Evolutionary conservation across 805 yeast species (phyloP).

Genomic region (Zygotorulaspora sp.): DNA sequence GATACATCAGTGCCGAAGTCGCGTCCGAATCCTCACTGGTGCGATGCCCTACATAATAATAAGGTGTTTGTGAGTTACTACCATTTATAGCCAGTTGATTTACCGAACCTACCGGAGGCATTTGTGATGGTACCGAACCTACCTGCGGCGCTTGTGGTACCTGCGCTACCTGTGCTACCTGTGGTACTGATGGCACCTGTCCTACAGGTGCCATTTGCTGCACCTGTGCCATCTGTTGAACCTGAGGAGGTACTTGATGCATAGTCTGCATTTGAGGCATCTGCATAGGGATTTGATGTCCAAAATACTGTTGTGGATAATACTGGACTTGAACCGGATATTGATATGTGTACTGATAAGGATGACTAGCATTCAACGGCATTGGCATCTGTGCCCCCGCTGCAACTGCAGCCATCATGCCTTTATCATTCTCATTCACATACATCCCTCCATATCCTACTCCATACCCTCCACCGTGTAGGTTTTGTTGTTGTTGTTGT

Average conservation of each 20-base stretch:
- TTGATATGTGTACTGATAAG: neutral
- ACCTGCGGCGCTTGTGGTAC: neutral
- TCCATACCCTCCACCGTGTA: neutral
- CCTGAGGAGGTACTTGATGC: neutral
- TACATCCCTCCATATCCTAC: neutral
- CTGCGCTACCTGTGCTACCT: neutral
- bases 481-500: constrained; percentile 5
- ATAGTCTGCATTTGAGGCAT: too few species aligned
- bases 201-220: neutral
- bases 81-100: too few species aligned
- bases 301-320: constrained; percentile 1
- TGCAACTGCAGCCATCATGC: too few species aligned
- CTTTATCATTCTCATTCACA: neutral
- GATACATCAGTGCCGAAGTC: constrained; percentile 1
- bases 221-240: constrained; percentile 2
- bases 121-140: too few species aligned
- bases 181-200: neutral
- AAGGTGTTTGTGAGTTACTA: neutral
- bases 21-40: neutral
- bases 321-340: neutral
- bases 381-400: neutral
- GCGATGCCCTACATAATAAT: neutral
- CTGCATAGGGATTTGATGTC: too few species aligned
- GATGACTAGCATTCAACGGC: neutral
- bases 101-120: neutral